These are phyloP conservation scores for Oehlia diaphana DNA, from an alignment of 192 early-diverging fungal genomes.

Conservation along the genomic window DNA sequence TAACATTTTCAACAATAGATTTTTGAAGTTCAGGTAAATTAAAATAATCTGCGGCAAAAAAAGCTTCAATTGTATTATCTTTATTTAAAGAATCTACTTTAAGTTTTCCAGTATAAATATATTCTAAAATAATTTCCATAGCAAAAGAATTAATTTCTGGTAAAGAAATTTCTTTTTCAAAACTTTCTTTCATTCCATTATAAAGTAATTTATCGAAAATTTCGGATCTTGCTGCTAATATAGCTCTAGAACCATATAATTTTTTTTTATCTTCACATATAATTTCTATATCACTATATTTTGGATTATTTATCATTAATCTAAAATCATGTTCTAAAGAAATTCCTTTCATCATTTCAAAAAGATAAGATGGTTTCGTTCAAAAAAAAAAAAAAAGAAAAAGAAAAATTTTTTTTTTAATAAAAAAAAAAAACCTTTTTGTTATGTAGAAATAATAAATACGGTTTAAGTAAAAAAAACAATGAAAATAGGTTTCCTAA, in stretches of 20 bases:
- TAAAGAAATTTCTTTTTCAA: conserved; percentile 1
- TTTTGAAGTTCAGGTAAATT: neutral
- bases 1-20: neutral
- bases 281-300: neutral
- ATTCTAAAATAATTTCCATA: neutral
- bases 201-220: conserved; percentile 11
- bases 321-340: neutral
- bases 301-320: neutral
- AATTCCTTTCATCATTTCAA: neutral
- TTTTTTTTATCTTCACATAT: neutral
- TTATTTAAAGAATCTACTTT: neutral
- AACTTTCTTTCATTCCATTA: conserved; percentile 20
- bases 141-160: neutral
- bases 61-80: neutral
- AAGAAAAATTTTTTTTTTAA: too few species aligned
- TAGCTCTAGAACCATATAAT: neutral
- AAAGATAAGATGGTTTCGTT: too few species aligned
- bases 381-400: too few species aligned
- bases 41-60: neutral
- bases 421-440: too few species aligned
- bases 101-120: neutral
- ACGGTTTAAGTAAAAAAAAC: too few species aligned
- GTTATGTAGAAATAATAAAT: too few species aligned
- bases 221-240: conserved; percentile 16
- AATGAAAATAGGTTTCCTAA: too few species aligned